These are phyloP conservation scores for Penicillium antarcticum DNA, from an alignment of 495 filamentous ascomycete species.

Conservation along the genomic window DNA sequence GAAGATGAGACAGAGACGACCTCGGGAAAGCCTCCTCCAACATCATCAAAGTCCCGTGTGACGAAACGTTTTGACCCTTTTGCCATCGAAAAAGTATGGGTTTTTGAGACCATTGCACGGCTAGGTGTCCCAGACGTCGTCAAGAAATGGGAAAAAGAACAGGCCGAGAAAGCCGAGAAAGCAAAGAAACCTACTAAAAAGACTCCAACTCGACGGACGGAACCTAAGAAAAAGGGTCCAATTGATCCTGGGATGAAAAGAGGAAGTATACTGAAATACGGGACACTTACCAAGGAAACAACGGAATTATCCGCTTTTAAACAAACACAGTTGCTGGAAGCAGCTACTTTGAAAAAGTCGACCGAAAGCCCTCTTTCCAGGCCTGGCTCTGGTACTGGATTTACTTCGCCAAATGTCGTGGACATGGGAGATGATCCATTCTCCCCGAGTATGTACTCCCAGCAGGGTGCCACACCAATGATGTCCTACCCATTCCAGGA, in stretches of 20 bases:
- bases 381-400: not conserved
- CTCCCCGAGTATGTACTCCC: conserved; percentile 21
- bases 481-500: conserved; percentile 5
- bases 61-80: conserved; percentile 66
- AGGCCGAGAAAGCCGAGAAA: conserved; percentile 33
- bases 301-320: conserved; percentile 32
- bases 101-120: conserved; percentile 68
- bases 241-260: conserved; percentile 44
- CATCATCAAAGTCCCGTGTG: conserved; percentile 37
- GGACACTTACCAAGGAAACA: conserved; percentile 41
- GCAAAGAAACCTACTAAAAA: conserved; percentile 24
- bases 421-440: conserved; percentile 10
- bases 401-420: conserved; percentile 4
- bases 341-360: conserved; percentile 20
- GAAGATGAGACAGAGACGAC: conserved; percentile 46
- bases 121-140: conserved; percentile 70
- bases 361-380: conserved; percentile 10
- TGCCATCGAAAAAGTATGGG: conserved; percentile 65
- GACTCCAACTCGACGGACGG: conserved; percentile 24
- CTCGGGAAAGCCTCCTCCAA: conserved; percentile 19
- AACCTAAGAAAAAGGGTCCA: conserved; percentile 38
- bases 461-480: not conserved
- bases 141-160: conserved; percentile 70
- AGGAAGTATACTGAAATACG: conserved; percentile 46
- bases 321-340: conserved; percentile 32